A percentile compares a stretch with the other conserved stretches of the same genome.
These are phyloP conservation scores for Magnusiomyces tetraspermus DNA, from an alignment of 1,139 yeast species.

Conservation along the genomic window DNA sequence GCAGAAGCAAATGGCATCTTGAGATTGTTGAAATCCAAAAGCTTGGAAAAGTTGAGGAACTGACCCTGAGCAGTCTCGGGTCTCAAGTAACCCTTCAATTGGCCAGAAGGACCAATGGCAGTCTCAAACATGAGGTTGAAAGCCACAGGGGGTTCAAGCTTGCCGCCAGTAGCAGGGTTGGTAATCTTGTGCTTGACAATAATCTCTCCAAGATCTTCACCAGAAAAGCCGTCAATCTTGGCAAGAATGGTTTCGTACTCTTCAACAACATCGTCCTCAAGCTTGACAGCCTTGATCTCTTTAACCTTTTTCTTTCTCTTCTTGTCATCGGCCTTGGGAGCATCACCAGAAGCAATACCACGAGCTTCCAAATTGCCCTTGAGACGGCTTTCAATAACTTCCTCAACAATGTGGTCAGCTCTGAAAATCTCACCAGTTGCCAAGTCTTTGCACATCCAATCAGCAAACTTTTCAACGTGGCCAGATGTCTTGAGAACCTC, in stretches of 20 bases:
- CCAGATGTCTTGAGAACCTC: constrained; percentile 98
- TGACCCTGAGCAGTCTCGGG: constrained; percentile 99
- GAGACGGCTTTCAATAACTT: constrained; percentile 87
- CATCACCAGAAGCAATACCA: constrained; percentile 52
- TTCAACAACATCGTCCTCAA: constrained; percentile 65
- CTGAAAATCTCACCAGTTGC: constrained; percentile 97
- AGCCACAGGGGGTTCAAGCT: constrained; percentile 81
- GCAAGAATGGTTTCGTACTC: constrained; percentile 86
- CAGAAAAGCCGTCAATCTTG: constrained; percentile 85
- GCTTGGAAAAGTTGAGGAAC: constrained; percentile 86
- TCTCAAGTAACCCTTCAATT: constrained; percentile 86
- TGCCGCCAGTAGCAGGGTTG: constrained; percentile 85
- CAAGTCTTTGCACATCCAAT: constrained; percentile 97
- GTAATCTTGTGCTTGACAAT: constrained; percentile 72
- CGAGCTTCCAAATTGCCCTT: constrained; percentile 96
- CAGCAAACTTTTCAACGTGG: constrained; percentile 97
- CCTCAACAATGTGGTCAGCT: constrained; percentile 97
- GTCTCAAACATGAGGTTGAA: constrained; percentile 99
- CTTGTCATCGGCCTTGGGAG: constrained; percentile 55
- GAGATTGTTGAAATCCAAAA: constrained; percentile 89
- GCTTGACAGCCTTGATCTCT: constrained; percentile 80
- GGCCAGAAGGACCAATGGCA: constrained; percentile 98
- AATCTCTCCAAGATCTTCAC: constrained; percentile 82
- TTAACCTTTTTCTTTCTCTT: constrained; percentile 90
- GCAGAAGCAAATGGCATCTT: constrained; percentile 99